Conservation (phyloP, 345 rosid species). For the Rhodomyrtus tomentosa region DNA sequence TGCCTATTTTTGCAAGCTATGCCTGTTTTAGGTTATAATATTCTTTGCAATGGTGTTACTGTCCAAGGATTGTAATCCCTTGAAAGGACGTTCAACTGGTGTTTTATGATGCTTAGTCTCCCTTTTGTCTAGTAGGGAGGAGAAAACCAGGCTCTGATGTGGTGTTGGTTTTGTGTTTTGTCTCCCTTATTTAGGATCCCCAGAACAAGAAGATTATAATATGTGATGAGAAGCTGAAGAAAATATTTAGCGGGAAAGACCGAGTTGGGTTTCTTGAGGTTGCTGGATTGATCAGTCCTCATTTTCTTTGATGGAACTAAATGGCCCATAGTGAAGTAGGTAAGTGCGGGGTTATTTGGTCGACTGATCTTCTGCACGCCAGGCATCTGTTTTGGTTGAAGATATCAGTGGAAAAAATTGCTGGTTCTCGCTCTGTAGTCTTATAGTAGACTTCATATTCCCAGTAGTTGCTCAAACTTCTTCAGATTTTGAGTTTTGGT, state of each 20-base stretch:
- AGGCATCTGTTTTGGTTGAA: neutral
- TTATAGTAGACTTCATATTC: neutral
- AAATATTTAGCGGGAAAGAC: slow-evolving; percentile 68
- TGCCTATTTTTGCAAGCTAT: neutral
- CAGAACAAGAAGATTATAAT: slow-evolving; percentile 63
- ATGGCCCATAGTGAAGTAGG: neutral
- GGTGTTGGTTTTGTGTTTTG: neutral
- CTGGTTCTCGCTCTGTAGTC: neutral
- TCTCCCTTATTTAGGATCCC: slow-evolving; percentile 43
- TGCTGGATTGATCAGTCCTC: slow-evolving; percentile 84
- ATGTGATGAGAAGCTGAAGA: slow-evolving; percentile 98
- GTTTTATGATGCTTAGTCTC: neutral
- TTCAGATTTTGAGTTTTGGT: neutral
- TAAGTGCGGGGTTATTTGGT: neutral
- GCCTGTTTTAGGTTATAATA: neutral
- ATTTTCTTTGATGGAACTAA: slow-evolving; percentile 42
- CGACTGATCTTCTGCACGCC: neutral
- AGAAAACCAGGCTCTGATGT: neutral
- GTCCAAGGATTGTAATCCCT: neutral
- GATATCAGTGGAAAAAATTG: neutral
- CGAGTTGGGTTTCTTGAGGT: slow-evolving; percentile 82
- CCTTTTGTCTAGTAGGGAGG: neutral
- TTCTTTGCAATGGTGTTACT: neutral
- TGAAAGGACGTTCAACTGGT: neutral
- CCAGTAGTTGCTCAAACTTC: neutral